Conservation (phyloP, 1,284 basidiomycete species). For the Apiotrichum veenhuisii region DNA sequence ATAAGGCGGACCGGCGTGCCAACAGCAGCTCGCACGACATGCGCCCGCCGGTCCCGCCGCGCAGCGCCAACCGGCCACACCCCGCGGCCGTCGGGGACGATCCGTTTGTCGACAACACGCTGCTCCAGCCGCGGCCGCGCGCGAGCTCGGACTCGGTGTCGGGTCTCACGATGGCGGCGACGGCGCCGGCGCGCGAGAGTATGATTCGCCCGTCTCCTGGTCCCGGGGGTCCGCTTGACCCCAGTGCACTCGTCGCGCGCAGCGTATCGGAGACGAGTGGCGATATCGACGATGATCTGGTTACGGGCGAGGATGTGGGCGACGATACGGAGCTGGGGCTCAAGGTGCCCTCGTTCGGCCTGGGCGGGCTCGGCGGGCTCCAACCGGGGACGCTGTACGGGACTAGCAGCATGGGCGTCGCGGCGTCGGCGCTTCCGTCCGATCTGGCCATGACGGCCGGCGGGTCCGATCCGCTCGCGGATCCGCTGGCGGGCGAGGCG, state of each 20-base stretch:
- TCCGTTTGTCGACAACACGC: conserved; percentile 22
- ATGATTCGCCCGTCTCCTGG: conserved; percentile 1
- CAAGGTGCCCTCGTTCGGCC: conserved; percentile 2
- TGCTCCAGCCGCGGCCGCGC: conserved; percentile 25
- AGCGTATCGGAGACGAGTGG: conserved; percentile 14
- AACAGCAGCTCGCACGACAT: conserved; percentile 23
- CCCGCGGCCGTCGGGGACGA: conserved; percentile 11
- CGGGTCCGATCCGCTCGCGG: conserved; percentile 12
- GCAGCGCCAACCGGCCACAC: conserved; percentile 11
- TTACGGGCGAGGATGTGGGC: conserved; percentile 42
- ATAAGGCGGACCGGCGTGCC: conserved; percentile 10
- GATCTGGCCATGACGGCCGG: conserved; percentile 24
- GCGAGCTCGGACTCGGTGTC: conserved; percentile 43
- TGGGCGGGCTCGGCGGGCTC: conserved; percentile 4
- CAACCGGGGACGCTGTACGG: conserved; percentile 59
- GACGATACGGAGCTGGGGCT: conserved; percentile 52
- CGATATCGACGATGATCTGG: conserved; percentile 40
- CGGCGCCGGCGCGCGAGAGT: conserved; percentile 17
- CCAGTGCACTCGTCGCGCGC: conserved; percentile 9
- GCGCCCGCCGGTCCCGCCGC: conserved; percentile 15
- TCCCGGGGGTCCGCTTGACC: too few relatives aligned
- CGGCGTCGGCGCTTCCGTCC: conserved; percentile 19
- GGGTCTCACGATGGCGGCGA: conserved; percentile 5
- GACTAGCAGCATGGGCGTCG: conserved; percentile 21
- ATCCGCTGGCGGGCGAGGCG: conserved; percentile 35